Conservation (phyloP, 1,139 yeast species). For the Magnusiomyces paraingens region DNA sequence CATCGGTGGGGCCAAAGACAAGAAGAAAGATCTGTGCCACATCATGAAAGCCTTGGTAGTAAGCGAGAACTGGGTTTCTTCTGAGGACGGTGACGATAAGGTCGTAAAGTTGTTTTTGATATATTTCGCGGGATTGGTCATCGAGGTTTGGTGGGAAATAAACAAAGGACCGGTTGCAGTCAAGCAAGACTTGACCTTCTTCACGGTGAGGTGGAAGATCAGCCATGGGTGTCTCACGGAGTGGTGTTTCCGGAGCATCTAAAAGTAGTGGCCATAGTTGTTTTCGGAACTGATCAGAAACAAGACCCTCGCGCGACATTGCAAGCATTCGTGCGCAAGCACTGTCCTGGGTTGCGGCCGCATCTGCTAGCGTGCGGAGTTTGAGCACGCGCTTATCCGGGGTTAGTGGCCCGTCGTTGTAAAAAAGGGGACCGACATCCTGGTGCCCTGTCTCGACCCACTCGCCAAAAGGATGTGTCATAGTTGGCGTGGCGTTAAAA, state of each 20-base stretch:
- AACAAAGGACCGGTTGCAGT: slow-evolving; percentile 65
- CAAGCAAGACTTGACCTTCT: slow-evolving; percentile 72
- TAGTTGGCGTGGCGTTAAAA: not conserved
- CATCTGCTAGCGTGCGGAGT: slow-evolving; percentile 38
- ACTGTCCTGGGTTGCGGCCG: slow-evolving; percentile 31
- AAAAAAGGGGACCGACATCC: slow-evolving; percentile 45
- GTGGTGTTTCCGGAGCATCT: not conserved
- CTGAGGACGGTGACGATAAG: slow-evolving; percentile 54
- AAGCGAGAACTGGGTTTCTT: slow-evolving; percentile 54
- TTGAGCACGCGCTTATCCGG: slow-evolving; percentile 40
- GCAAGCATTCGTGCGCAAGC: slow-evolving; percentile 36
- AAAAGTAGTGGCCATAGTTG: not conserved
- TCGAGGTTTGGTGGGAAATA: slow-evolving; percentile 23
- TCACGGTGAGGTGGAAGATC: slow-evolving; percentile 49
- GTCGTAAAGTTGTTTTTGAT: slow-evolving; percentile 32
- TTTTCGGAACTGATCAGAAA: slow-evolving; percentile 31
- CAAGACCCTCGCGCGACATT: slow-evolving; percentile 45
- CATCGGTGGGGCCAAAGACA: slow-evolving; percentile 40
- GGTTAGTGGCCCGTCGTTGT: slow-evolving; percentile 41
- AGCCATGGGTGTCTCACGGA: slow-evolving; percentile 14
- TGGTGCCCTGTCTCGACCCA: slow-evolving; percentile 49
- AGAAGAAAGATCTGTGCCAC: slow-evolving; percentile 63
- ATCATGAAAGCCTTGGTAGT: slow-evolving; percentile 94
- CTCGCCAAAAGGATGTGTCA: slow-evolving; percentile 8
- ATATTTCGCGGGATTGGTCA: slow-evolving; percentile 20